Evolutionary conservation across 176 grass and related monocot species (phyloP).

Genomic region (Triticum turgidum): DNA sequence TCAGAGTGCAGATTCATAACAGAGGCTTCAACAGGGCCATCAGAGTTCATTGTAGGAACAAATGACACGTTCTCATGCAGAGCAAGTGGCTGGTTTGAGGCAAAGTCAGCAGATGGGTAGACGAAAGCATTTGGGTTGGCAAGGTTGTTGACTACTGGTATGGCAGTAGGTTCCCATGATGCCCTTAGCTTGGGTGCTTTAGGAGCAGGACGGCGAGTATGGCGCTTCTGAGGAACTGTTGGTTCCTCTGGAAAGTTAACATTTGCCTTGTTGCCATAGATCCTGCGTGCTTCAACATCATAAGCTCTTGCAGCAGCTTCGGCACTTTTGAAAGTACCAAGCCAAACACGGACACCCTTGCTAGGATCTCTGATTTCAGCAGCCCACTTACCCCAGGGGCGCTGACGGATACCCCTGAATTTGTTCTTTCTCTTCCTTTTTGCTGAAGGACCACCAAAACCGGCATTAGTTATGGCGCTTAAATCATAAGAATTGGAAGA

Average conservation of each 20-base stretch:
- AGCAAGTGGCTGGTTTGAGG: constrained; percentile 38
- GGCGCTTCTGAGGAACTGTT: constrained; percentile 36
- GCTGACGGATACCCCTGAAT: constrained; percentile 92
- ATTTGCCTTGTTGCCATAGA: constrained; percentile 93
- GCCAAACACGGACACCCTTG: constrained; percentile 94
- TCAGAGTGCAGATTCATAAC: constrained; percentile 51
- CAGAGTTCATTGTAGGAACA: constrained; percentile 36
- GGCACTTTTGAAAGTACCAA: constrained; percentile 91
- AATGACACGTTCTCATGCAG: constrained; percentile 14
- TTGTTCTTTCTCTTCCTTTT: constrained; percentile 90
- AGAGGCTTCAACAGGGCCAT: constrained; percentile 33
- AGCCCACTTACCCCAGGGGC: constrained; percentile 99
- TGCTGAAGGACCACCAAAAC: constrained; percentile 43
- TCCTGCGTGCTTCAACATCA: constrained; percentile 80
- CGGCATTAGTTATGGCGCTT: constrained; percentile 38
- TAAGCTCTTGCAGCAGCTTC: constrained; percentile 99
- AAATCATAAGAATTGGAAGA: constrained; percentile 39
- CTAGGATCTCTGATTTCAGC: constrained; percentile 98
- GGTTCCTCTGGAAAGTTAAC: constrained; percentile 79
- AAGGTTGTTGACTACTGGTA: constrained; percentile 25
- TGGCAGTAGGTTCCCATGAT: constrained; percentile 33
- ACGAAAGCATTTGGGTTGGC: constrained; percentile 29
- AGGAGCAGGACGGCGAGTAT: neutral
- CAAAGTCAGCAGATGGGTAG: constrained; percentile 32
- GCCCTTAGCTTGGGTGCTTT: constrained; percentile 37